Evolutionary conservation across 345 rosid species (phyloP).

Genomic region (Syzygium jambos): DNA sequence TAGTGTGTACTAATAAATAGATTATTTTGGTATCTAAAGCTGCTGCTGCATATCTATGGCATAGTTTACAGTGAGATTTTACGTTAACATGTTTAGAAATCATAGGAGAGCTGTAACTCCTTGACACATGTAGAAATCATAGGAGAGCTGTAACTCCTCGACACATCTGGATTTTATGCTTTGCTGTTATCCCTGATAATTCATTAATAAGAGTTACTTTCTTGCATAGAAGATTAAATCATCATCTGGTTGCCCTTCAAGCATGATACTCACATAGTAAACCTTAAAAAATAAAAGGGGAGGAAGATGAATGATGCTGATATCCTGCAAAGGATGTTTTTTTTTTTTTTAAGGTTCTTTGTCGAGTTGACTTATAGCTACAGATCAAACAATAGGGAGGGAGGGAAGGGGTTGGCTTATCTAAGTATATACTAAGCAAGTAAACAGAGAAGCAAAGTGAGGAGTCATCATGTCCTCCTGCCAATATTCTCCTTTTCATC

Average conservation of each 20-base stretch:
- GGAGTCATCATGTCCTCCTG: not conserved
- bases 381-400: not conserved
- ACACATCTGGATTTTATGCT: not conserved
- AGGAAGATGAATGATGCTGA: not conserved
- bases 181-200: not conserved
- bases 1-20: not conserved
- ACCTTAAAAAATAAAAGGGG: not conserved
- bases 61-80: not conserved
- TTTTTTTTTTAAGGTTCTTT: not conserved
- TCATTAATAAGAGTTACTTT: not conserved
- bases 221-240: not conserved
- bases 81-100: not conserved
- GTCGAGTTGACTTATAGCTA: not conserved
- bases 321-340: not conserved
- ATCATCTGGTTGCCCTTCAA: not conserved
- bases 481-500: not conserved
- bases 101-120: not conserved
- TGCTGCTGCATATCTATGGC: not conserved
- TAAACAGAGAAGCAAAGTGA: not conserved
- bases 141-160: not conserved
- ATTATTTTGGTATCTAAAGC: not conserved
- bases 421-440: not conserved
- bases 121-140: not conserved
- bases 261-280: not conserved
- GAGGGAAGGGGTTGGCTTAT: not conserved